Evolutionary conservation across 768 basidiomycete species (phyloP).

Genomic region (Glaciozyma martinii): DNA sequence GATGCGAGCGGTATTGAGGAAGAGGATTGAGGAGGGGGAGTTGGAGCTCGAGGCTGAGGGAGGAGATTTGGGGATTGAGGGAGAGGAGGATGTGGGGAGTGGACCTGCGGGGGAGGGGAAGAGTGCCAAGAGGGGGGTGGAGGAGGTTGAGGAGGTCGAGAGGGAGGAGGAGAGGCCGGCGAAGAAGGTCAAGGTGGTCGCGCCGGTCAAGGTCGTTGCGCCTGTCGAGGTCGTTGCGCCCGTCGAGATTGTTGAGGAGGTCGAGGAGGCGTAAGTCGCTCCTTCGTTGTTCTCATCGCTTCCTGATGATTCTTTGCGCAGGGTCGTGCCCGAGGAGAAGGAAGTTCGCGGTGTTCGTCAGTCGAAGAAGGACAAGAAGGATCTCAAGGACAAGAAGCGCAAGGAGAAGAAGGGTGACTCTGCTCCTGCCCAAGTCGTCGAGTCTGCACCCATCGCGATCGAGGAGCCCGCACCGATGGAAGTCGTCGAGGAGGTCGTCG

Average conservation of each 20-base stretch:
- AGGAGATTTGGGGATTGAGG: constrained; percentile 38
- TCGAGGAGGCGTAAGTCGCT: not conserved
- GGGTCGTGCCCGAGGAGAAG: not conserved
- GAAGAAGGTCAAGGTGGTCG: constrained; percentile 4
- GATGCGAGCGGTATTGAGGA: constrained; percentile 53
- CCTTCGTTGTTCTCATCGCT: too few species aligned
- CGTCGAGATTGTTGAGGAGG: not conserved
- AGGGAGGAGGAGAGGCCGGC: constrained; percentile 6
- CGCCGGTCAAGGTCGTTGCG: too few species aligned
- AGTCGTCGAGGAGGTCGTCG: not conserved
- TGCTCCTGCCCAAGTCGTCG: too few species aligned
- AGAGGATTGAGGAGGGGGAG: constrained; percentile 54
- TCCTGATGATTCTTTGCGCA: not conserved
- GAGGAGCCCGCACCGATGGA: not conserved
- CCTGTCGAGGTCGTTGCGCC: not conserved
- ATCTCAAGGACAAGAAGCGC: not conserved
- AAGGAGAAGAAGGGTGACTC: not conserved
- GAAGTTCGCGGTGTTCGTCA: not conserved
- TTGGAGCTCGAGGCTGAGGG: constrained; percentile 56
- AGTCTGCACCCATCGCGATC: not conserved
- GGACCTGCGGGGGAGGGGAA: constrained; percentile 39
- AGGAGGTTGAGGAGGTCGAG: not conserved
- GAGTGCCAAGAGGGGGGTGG: constrained; percentile 30
- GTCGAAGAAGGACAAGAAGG: not conserved
- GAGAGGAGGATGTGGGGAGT: constrained; percentile 37